Percentiles rank a stretch among this genome's conserved stretches.
Evolutionary conservation across 2,329 filamentous ascomycete species (phyloP).

Genomic region (Beauveria varroae): DNA sequence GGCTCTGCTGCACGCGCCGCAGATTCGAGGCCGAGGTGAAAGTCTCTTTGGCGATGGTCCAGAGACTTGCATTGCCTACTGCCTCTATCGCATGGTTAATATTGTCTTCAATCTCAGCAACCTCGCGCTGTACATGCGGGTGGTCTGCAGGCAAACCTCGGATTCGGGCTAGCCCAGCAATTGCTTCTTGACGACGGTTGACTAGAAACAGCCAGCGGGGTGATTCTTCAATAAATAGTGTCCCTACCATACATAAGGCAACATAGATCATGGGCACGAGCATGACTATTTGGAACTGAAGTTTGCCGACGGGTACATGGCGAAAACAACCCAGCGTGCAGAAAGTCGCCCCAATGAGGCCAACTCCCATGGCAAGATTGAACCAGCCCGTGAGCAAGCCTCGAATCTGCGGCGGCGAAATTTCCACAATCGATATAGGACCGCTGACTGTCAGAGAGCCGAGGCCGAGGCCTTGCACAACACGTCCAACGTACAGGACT

Average conservation of each 20-base stretch:
- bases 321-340: constrained; percentile 21
- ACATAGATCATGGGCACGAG: constrained; percentile 20
- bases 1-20: constrained; percentile 30
- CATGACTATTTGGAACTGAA: constrained; percentile 23
- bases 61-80: background rate
- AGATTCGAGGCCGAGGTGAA: constrained; percentile 30
- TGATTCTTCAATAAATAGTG: constrained; percentile 28
- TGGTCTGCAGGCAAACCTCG: constrained; percentile 21
- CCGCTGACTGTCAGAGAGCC: constrained; percentile 21
- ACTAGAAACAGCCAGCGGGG: constrained; percentile 29
- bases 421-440: constrained; percentile 25
- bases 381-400: constrained; percentile 27
- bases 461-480: constrained; percentile 5
- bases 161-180: constrained; percentile 14
- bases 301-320: background rate
- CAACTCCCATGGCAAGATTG: constrained; percentile 22
- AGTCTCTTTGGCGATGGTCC: constrained; percentile 25
- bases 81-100: constrained; percentile 14
- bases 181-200: constrained; percentile 22
- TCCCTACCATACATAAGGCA: constrained; percentile 18
- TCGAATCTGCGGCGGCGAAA: constrained; percentile 25
- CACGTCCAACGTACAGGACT: background rate
- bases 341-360: background rate
- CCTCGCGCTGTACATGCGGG: constrained; percentile 19
- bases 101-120: constrained; percentile 22